A percentile compares a stretch with the other conserved stretches of the same genome.
Conservation (phyloP, 2,329 filamentous ascomycete species). For the Podosphaera aphanis region DNA sequence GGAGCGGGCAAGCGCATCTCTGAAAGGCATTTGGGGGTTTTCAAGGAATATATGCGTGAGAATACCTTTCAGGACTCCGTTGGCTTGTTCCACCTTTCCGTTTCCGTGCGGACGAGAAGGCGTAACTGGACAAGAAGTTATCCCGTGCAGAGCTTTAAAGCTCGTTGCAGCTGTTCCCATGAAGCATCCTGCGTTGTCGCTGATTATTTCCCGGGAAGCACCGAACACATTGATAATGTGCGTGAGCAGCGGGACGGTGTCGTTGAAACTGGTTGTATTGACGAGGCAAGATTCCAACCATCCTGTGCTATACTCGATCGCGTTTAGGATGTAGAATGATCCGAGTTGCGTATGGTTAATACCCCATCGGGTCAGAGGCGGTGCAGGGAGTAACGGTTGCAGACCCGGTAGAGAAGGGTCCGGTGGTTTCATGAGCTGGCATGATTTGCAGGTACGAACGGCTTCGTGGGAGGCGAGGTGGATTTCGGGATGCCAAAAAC, state of each 20-base stretch:
- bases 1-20: background rate
- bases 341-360: background rate
- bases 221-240: background rate
- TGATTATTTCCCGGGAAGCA: background rate
- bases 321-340: background rate
- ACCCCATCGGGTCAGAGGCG: background rate
- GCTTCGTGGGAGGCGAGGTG: background rate
- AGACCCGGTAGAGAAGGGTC: background rate
- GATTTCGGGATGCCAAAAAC: background rate
- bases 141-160: too few relatives aligned
- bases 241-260: background rate
- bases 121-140: background rate
- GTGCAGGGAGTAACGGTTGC: background rate
- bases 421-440: background rate
- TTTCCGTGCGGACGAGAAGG: background rate
- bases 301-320: background rate
- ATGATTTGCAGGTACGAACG: background rate
- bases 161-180: background rate
- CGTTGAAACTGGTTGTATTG: background rate
- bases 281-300: background rate
- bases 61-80: background rate
- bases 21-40: background rate
- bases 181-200: background rate
- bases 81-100: background rate
- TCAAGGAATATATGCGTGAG: background rate